Evolutionary conservation across 148 eudicot species (phyloP).

Genomic region (Salicornia ramosissima): DNA sequence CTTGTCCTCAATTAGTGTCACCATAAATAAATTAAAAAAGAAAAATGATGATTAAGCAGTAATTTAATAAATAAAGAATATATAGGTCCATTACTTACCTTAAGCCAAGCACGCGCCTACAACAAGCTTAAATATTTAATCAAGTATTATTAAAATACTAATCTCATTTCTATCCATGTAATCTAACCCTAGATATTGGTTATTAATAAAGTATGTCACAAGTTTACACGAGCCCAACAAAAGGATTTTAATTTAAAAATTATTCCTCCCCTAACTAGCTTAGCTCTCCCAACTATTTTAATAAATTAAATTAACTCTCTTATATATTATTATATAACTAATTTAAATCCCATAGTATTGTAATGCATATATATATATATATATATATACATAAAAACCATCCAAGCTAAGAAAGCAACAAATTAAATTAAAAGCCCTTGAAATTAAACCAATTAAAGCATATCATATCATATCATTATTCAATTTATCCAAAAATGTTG

Average conservation of each 20-base stretch:
- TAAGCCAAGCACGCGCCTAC: neutral
- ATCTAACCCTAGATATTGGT: neutral
- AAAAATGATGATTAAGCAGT: neutral
- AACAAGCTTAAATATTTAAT: neutral
- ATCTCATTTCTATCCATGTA: neutral
- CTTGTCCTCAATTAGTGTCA: too few relatives aligned
- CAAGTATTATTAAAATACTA: neutral
- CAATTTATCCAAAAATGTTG: constrained; percentile 20
- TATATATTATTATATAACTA: too few relatives aligned
- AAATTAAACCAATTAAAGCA: neutral
- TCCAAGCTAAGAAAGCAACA: neutral
- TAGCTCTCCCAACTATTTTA: too few relatives aligned
- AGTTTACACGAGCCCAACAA: neutral
- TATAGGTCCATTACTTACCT: neutral
- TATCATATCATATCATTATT: too few relatives aligned
- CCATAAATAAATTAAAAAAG: too few relatives aligned
- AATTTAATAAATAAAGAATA: neutral
- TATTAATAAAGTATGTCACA: neutral
- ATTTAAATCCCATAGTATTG: too few relatives aligned
- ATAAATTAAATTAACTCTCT: too few relatives aligned
- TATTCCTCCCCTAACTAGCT: too few relatives aligned
- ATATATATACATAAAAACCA: neutral
- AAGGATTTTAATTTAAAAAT: too few relatives aligned
- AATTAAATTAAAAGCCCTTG: neutral
- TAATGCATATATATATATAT: too few relatives aligned